Base-by-base conservation (phyloP, 129 eudicot genomes). In the Chrysanthemum makinoi region DNA sequence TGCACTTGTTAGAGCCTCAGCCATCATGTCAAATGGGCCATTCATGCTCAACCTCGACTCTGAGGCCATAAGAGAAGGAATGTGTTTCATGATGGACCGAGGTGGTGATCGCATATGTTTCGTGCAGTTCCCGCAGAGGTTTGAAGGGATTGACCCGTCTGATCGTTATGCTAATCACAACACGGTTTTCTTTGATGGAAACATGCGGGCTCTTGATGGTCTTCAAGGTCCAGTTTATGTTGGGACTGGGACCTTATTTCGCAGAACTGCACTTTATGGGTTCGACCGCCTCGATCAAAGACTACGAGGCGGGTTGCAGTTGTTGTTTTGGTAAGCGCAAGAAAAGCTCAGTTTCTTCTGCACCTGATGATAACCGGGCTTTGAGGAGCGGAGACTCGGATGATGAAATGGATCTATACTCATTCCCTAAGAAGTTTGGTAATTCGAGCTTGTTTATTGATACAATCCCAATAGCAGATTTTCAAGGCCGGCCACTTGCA, bases 1-100 rank as follows among this genome's bases (percentile, higher is more conserved):
- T 39, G 89, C 93, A 46, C 65, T 87, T 11, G 93, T 87, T 69
- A 79, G 93, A 65, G 87, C 93, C 66, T 87, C 93, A 4, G 93
- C 93, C 12, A 74, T 87, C 70, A 77, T 87, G 84, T 87, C 93
- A 0, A 87, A 87, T 26, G 93, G 93, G 15, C 89, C 93, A 0
- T 87, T 87, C 68, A 87, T 87, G 70, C 89, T 87, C 8, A 87
- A 87, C 54, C 93, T 84, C 3, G 88, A 84, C 77, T 81, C 86
- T 18, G 81, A 81, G 33, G 88, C 88, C 50, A 81, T 84, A 62
- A 63, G 83, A 35, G 88, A 84, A 81, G 88, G 88, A 43, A 80
- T 84, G 85, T 84, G 88, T 19, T 84, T 84, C 78, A 84, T 84
- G 88, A 84, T 84, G 88, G 88, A 81, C 73, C 75, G 88, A 11